Evolutionary conservation across 139 green algal species (phyloP), one percentile per base, ranked within the genome.

Genomic region (Yamagishiella unicocca): DNA sequence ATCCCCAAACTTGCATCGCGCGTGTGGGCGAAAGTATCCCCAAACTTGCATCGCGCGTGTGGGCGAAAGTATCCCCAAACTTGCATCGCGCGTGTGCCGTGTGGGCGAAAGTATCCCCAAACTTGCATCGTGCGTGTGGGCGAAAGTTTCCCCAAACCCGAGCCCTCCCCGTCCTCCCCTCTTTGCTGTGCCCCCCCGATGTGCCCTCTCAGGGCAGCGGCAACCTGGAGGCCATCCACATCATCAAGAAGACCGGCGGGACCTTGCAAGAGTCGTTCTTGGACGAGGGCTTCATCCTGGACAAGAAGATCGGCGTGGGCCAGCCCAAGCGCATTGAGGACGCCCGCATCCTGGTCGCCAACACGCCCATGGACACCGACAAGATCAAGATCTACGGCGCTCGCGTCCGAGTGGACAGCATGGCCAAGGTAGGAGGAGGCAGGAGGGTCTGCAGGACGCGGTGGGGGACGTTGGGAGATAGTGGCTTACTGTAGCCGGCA

Each of bases 381-480:
- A 99, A 99, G 92, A 97, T 99, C 93, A 99, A 99, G 93, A 99
- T 99, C 91, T 99, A 99, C 87, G 96, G 96, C 22, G 95, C 94
- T 2, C 88, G 93, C 29, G 94, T 97, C 45, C 90, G 94, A 29
- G 94, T 95, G 22, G 94, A 98, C 89, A 89, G 80, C 89, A 98
- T 99, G 95, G 62, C 92, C 37, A 99, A 99, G 93, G 96, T 97
- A 31, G 29, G 87, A 0, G 54, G n/a, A n/a, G n/a, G n/a, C n/a
- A n/a, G n/a, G n/a, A n/a, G n/a, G n/a, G n/a, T n/a, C n/a, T n/a
- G n/a, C n/a, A n/a, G n/a, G n/a, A n/a, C n/a, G n/a, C n/a, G n/a
- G n/a, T n/a, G n/a, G n/a, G n/a, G n/a, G n/a, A n/a, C n/a, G n/a
- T n/a, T n/a, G n/a, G n/a, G n/a, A n/a, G n/a, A n/a, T n/a, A n/a